Evolutionary conservation across 352 stramenopile genomes (phyloP), one percentile per base, ranked within the genome.

Genomic region (Plasmopara muralis): DNA sequence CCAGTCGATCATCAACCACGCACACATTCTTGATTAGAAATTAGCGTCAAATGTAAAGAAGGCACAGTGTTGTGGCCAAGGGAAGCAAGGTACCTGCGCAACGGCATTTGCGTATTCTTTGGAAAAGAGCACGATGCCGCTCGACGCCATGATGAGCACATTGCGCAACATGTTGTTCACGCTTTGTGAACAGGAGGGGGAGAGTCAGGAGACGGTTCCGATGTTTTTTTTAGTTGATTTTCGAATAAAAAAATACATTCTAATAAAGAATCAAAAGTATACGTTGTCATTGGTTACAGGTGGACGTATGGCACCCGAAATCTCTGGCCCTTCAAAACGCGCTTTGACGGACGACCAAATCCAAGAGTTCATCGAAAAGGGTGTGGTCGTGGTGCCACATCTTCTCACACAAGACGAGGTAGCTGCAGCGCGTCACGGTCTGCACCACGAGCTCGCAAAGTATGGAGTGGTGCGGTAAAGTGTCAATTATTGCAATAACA

Each of bases 111-210:
- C 80, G 62, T 94, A 96, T 56, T 96, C 87, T 54, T 96, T 94
- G 44, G 81, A 95, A 70, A 97, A 97, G 50, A 97, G 81, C 53
- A 96, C 82, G 66, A 96, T 90, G 60, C 89, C 89, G 65, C 87
- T 97, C 35, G 79, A 86, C 30, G 85, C 74, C 81, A 97, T 96
- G 57, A 97, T 86, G 39, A 97, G 73, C 43, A 97, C 83, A 65
- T 95, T 97, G 48, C 86, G 84, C 53, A 97, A 81, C 89, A 97
- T 97, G 40, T 57, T 53, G 33, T 6, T 43, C 51, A 30, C 25
- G 38, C n/a, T n/a, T n/a, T n/a, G n/a, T n/a, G n/a, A n/a, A n/a
- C n/a, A 51, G 31, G 39, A 18, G 42, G 44, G 42, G 51, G 37
- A 31, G 55, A 35, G 46, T 50, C 38, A 25, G 20, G 20, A 25